A percentile compares a stretch with the other conserved stretches of the same genome.
Evolutionary conservation across 2,329 filamentous ascomycete genomes (phyloP).

Genomic region (Emmonsiellopsis sp.): DNA sequence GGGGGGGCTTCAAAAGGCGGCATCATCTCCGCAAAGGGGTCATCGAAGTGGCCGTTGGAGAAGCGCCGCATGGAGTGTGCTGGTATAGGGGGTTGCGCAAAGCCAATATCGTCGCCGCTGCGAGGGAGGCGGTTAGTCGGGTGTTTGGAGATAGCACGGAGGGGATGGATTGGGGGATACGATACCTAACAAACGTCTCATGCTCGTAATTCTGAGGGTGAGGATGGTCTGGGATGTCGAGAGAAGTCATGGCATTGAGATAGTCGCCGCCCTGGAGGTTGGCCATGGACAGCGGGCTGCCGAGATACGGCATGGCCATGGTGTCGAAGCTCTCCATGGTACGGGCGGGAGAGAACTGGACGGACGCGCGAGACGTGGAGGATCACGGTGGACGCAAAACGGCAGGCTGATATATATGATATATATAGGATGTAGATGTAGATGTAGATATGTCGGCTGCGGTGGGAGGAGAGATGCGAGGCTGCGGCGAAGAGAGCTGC

Average conservation of each 20-base stretch:
- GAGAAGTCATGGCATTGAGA: constrained; percentile 40
- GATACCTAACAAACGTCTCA: constrained; percentile 53
- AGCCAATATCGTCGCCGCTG: constrained; percentile 45
- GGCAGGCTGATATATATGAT: neutral
- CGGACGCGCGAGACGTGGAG: neutral
- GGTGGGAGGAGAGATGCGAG: no score
- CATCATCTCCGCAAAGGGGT: constrained; percentile 41
- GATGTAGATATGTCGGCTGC: neutral
- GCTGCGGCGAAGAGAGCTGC: no score
- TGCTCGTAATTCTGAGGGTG: constrained; percentile 53
- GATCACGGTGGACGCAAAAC: neutral
- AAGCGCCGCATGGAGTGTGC: constrained; percentile 40
- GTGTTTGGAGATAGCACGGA: constrained; percentile 11
- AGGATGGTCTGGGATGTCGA: constrained; percentile 50
- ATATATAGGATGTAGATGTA: neutral
- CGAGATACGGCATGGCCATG: constrained; percentile 55
- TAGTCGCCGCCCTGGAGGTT: constrained; percentile 42
- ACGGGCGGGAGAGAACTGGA: neutral
- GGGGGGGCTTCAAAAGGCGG: constrained; percentile 33
- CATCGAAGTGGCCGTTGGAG: constrained; percentile 36
- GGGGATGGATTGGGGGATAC: constrained; percentile 12
- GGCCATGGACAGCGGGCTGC: constrained; percentile 48
- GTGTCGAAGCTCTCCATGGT: constrained; percentile 51
- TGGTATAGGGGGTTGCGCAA: constrained; percentile 35
- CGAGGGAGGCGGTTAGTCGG: constrained; percentile 1